Percentiles rank a stretch among this genome's conserved stretches.
Conservation (phyloP, 306 rosid species). For the Abrus pulchellus region DNA sequence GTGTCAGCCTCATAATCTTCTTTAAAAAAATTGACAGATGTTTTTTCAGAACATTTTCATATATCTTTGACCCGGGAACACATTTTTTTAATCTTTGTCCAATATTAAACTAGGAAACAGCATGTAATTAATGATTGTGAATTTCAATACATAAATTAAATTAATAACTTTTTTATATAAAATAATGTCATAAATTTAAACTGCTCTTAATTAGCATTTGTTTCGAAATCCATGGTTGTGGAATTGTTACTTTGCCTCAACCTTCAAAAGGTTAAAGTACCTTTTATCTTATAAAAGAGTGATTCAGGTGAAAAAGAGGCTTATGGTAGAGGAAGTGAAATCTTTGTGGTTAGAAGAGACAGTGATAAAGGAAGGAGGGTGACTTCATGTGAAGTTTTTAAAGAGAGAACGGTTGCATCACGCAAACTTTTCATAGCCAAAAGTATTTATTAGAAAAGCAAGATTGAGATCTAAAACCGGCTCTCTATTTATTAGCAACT, state of each 20-base stretch:
- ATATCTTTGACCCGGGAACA: slow-evolving; percentile 18
- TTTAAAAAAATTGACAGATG: background rate
- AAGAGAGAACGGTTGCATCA: slow-evolving; percentile 62
- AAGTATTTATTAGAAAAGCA: slow-evolving; percentile 44
- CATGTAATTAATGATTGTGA: too few species aligned
- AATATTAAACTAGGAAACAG: slow-evolving; percentile 13
- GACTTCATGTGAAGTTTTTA: slow-evolving; percentile 64
- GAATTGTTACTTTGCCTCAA: slow-evolving; percentile 37
- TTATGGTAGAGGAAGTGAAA: slow-evolving; percentile 17
- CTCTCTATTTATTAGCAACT: slow-evolving; percentile 50
- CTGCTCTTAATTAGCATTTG: background rate
- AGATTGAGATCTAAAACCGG: slow-evolving; percentile 42
- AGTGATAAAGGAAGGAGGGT: slow-evolving; percentile 2
- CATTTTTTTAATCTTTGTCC: background rate
- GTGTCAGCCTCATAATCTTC: slow-evolving; percentile 38
- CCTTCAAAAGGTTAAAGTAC: background rate
- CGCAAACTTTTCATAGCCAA: slow-evolving; percentile 46
- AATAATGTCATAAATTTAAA: too few species aligned
- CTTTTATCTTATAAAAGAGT: slow-evolving; percentile 7
- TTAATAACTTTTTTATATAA: too few species aligned
- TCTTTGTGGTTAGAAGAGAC: slow-evolving; percentile 35
- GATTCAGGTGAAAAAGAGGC: slow-evolving; percentile 1
- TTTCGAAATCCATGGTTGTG: background rate
- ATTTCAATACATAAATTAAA: too few species aligned
- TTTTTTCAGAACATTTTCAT: background rate